These are phyloP conservation scores for Trypanosoma scelopori DNA, from an alignment of 208 protist genomes.

Conservation along the genomic window DNA sequence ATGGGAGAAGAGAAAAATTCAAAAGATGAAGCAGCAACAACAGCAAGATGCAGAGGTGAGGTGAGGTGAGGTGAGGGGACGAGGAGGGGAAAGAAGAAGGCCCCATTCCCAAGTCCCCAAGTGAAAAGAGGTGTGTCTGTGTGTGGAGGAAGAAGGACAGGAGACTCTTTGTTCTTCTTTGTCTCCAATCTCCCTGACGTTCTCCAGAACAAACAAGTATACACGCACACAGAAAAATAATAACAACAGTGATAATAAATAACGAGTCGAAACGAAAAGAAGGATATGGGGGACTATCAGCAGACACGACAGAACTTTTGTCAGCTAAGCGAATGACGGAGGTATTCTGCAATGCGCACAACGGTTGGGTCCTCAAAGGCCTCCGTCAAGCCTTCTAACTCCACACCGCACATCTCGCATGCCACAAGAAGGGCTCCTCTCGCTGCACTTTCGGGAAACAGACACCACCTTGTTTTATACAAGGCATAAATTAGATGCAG, in stretches of 20 bases:
- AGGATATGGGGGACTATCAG: background rate
- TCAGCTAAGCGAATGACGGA: constrained; percentile 1
- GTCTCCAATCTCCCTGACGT: background rate
- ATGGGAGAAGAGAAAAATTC: constrained; percentile 5
- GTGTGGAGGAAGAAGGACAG: constrained; percentile 2
- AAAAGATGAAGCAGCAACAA: constrained; percentile 2
- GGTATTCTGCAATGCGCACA: constrained; percentile 18
- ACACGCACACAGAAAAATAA: constrained; percentile 8
- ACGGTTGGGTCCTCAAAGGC: constrained; percentile 16
- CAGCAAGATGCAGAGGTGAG: constrained; percentile 8
- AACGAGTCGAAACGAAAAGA: too few species aligned
- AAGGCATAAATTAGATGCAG: constrained; percentile 49
- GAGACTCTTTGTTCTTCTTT: constrained; percentile 16
- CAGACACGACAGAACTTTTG: background rate
- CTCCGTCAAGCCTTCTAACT: constrained; percentile 6
- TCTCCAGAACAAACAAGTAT: too few species aligned
- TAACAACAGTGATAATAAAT: too few species aligned
- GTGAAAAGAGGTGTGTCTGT: too few species aligned
- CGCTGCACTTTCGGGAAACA: constrained; percentile 67
- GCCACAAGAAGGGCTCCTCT: constrained; percentile 51
- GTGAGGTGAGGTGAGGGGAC: constrained; percentile 9
- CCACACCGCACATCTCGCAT: constrained; percentile 24
- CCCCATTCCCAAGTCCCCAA: too few species aligned
- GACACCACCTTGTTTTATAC: constrained; percentile 56
- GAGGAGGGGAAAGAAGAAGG: constrained; percentile 22